These are phyloP conservation scores for Aleurites moluccanus DNA, from an alignment of 441 rosid genomes.

Conservation along the genomic window DNA sequence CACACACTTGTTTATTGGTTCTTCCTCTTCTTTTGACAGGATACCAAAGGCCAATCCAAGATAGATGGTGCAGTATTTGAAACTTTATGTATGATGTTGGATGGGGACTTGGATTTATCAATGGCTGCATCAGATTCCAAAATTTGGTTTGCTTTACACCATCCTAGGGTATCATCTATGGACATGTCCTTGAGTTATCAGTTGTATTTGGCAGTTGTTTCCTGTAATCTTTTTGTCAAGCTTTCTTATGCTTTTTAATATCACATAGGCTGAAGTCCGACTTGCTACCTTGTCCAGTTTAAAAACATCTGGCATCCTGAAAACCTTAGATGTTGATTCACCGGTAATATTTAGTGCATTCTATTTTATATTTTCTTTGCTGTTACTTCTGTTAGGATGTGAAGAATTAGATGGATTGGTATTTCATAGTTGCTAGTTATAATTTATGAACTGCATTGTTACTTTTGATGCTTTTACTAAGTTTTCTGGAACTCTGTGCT, in stretches of 20 bases:
- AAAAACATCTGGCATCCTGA: conserved; percentile 44
- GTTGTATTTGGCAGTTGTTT: conserved; percentile 11
- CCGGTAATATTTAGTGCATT: conserved; percentile 49
- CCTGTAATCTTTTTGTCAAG: conserved; percentile 17
- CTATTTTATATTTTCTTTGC: conserved; percentile 11
- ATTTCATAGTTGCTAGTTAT: neutral
- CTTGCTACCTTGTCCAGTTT: conserved; percentile 69
- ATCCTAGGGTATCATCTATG: conserved; percentile 68
- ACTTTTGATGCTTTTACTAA: neutral
- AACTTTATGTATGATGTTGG: conserved; percentile 59
- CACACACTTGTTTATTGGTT: conserved; percentile 10
- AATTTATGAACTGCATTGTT: neutral
- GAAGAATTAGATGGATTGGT: neutral
- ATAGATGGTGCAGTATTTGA: conserved; percentile 54
- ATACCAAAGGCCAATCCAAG: conserved; percentile 46
- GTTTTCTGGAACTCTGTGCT: neutral
- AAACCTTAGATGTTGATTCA: conserved; percentile 46
- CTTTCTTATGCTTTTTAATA: conserved; percentile 26
- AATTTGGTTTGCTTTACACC: conserved; percentile 85
- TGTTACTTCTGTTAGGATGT: conserved; percentile 3
- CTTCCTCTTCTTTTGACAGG: conserved; percentile 42
- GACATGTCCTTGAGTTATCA: conserved; percentile 10
- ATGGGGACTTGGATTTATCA: conserved; percentile 56
- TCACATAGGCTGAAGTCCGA: conserved; percentile 76
- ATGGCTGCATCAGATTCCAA: conserved; percentile 59